These are phyloP conservation scores for Entonaema liquescens DNA, from an alignment of 495 filamentous ascomycete species.

Conservation along the genomic window DNA sequence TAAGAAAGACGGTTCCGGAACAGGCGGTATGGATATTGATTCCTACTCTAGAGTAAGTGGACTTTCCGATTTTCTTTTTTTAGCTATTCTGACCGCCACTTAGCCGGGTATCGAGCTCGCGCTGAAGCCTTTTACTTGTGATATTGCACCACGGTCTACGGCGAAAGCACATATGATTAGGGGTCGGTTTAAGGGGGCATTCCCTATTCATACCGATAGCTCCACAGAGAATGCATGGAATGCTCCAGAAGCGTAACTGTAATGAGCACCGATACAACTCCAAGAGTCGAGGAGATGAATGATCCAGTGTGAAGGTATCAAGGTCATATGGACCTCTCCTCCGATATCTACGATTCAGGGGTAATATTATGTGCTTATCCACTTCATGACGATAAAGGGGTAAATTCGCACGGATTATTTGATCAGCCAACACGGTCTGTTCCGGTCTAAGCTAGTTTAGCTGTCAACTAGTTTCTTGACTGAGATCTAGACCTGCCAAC, in stretches of 20 bases:
- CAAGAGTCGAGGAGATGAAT: not conserved
- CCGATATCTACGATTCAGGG: not conserved
- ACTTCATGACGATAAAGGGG: no score
- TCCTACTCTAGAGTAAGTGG: not conserved
- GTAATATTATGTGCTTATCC: not conserved
- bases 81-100: not conserved
- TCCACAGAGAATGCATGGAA: not conserved
- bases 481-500: no score
- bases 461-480: no score
- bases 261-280: not conserved
- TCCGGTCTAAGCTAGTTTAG: no score
- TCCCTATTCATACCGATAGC: not conserved
- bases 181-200: not conserved
- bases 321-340: no score
- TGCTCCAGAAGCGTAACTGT: not conserved
- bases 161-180: not conserved
- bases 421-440: no score
- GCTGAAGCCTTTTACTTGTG: not conserved
- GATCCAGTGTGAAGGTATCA: no score
- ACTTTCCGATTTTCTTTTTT: not conserved
- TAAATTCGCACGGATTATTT: no score
- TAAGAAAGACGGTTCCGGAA: conserved; percentile 2
- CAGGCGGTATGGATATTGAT: not conserved
- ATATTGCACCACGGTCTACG: not conserved
- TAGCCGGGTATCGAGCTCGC: conserved; percentile 4